phyloP scores from a whole-genome alignment of 805 yeast genomes.

The Kluyveromyces nonfermentans region DNA sequence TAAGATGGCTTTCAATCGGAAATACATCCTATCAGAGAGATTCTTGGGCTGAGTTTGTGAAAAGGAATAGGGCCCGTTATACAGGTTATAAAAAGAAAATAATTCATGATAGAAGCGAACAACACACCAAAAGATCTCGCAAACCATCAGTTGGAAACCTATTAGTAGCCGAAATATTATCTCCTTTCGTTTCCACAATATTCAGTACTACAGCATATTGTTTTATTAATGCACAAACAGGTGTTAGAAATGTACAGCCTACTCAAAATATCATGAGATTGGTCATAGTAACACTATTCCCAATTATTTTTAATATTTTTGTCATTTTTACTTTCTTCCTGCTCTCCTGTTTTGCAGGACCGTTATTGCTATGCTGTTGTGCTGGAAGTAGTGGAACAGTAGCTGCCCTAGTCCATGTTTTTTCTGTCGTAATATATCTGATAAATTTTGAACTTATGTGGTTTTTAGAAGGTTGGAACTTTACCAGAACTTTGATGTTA shows the following conservation, averaged over 20 bases:
- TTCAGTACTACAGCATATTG: conserved; percentile 64
- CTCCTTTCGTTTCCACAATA: conserved; percentile 62
- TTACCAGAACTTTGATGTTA: conserved; percentile 52
- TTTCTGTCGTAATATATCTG: conserved; percentile 45
- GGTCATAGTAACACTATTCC: conserved; percentile 40
- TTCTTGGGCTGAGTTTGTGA: conserved; percentile 74
- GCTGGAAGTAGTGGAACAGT: conserved; percentile 40
- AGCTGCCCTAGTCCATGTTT: conserved; percentile 47
- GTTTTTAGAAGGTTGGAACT: conserved; percentile 58
- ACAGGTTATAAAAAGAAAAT: conserved; percentile 83
- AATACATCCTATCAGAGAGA: conserved; percentile 54
- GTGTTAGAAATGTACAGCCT: conserved; percentile 45
- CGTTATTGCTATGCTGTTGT: conserved; percentile 36
- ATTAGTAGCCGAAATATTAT: conserved; percentile 67
- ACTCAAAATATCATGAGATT: conserved; percentile 58
- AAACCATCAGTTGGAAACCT: conserved; percentile 74
- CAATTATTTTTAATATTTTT: conserved; percentile 34
- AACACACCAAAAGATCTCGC: conserved; percentile 50
- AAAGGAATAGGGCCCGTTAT: conserved; percentile 73
- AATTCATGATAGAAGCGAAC: conserved; percentile 59
- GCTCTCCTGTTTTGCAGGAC: conserved; percentile 42
- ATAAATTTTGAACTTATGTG: conserved; percentile 54
- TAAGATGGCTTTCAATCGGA: conserved; percentile 78
- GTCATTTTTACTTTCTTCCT: conserved; percentile 30
- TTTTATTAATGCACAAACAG: conserved; percentile 81